Evolutionary conservation across 192 early-diverging fungal species (phyloP), one percentile per base, ranked within the genome.

Genomic region (Coemansia sp.): DNA sequence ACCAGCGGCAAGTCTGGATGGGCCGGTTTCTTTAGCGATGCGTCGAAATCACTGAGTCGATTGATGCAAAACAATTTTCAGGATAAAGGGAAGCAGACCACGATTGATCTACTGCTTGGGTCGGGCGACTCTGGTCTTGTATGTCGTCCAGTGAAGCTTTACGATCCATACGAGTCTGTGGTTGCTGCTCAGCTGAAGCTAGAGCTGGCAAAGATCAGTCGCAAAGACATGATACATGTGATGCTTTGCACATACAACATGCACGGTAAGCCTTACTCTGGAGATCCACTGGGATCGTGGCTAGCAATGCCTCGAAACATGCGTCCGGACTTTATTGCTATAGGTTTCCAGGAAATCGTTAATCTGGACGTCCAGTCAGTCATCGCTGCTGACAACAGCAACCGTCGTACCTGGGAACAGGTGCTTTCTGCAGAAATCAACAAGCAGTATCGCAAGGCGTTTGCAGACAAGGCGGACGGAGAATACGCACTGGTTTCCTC

Each of bases 261-360:
- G 49, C 96, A 98, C 61, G 97, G 97, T 30, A 85, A 85, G 32
- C 49, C 84, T 1, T 89, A 86, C 29, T 82, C 79, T 32, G 87
- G 88, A 4, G 90, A 91, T 50, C 71, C 85, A 3, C 58, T 82
- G 28, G 80, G 71, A 4, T 65, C 77, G 40, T 84, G 83, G 83
- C 69, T 84, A 61, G 62, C 58, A 7, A 75, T 76, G 65, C 66
- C 66, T n/a, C 61, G 58, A 20, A 61, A 69, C 20, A 32, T 51
- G 49, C 69, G 74, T 3, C 94, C 96, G 0, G 90, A 99, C 64
- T 67, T 98, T 18, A 85, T 89, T 29, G 90, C 89, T 1, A 89
- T 98, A 68, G 96, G 94, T 12, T 92, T 97, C 56, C 96, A 99
- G 69, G 98, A 99, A 70, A 88, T 99, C 28, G 96, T 99, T n/a